Evolutionary conservation across 2,329 filamentous ascomycete genomes (phyloP).

Genomic region (Colletotrichum spaethianum): DNA sequence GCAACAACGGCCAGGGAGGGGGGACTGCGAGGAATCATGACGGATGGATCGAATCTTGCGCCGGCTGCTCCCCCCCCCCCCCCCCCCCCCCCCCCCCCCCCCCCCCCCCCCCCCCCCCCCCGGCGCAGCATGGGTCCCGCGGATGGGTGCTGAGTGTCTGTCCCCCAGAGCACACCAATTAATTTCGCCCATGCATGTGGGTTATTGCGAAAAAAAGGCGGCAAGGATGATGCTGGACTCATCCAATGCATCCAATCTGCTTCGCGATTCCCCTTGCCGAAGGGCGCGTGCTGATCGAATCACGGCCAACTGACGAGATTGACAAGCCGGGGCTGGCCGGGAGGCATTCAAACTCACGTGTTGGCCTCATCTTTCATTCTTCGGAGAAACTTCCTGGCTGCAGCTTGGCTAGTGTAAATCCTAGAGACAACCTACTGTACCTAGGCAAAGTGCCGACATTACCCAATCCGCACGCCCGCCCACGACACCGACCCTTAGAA

Average conservation of each 20-base stretch:
- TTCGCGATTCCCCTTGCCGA: constrained; percentile 3
- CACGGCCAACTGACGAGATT: constrained; percentile 28
- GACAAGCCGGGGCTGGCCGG: constrained; percentile 29
- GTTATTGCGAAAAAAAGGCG: neutral
- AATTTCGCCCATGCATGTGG: constrained; percentile 3
- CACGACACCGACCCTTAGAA: neutral
- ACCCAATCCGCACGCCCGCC: neutral
- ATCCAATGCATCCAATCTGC: constrained; percentile 4
- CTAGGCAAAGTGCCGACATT: neutral
- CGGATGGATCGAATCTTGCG: constrained; percentile 11
- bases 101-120: constrained; percentile 10
- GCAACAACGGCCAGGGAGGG: neutral
- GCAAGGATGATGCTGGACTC: constrained; percentile 31
- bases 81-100: constrained; percentile 14
- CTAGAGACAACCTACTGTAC: neutral
- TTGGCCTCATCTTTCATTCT: neutral
- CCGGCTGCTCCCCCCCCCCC: constrained; percentile 6
- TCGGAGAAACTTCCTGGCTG: neutral
- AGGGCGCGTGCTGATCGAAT: constrained; percentile 29
- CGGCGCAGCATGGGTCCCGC: constrained; percentile 21
- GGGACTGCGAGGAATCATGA: neutral
- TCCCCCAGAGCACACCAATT: constrained; percentile 9
- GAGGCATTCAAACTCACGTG: constrained; percentile 22
- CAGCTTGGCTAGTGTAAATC: neutral
- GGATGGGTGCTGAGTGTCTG: neutral